Percentiles rank a stretch among this genome's conserved stretches.
phyloP scores from a whole-genome alignment of 208 protist species.

The Trypanosoma theileri region DNA sequence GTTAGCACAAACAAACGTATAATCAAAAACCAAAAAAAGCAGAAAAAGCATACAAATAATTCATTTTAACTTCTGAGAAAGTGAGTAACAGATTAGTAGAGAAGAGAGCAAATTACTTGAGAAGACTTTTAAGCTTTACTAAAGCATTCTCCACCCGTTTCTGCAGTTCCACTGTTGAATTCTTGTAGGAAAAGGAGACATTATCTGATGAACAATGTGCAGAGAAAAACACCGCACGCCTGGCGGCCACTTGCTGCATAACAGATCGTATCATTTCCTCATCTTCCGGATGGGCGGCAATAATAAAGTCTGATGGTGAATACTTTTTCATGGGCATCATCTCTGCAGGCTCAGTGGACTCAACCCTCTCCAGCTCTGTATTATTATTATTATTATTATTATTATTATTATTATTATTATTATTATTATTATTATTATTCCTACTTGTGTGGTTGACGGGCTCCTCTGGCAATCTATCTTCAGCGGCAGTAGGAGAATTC shows the following conservation, averaged over 20 bases:
- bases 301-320: not conserved
- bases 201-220: not conserved
- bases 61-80: too few relatives aligned
- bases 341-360: not conserved
- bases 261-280: conserved; percentile 4
- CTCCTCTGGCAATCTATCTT: too few relatives aligned
- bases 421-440: too few relatives aligned
- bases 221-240: not conserved
- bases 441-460: too few relatives aligned
- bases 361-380: too few relatives aligned
- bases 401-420: not conserved
- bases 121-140: not conserved
- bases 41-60: too few relatives aligned
- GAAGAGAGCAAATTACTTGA: not conserved
- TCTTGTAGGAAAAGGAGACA: too few relatives aligned
- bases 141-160: not conserved
- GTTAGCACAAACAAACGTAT: too few relatives aligned
- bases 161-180: not conserved
- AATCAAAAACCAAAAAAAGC: too few relatives aligned
- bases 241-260: not conserved
- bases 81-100: too few relatives aligned
- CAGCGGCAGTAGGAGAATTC: too few relatives aligned
- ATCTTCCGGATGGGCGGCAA: conserved; percentile 23
- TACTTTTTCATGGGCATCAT: not conserved
- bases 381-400: not conserved